Base-by-base conservation (phyloP, 352 stramenopile genomes). In the Phytophthora colocasiae region DNA sequence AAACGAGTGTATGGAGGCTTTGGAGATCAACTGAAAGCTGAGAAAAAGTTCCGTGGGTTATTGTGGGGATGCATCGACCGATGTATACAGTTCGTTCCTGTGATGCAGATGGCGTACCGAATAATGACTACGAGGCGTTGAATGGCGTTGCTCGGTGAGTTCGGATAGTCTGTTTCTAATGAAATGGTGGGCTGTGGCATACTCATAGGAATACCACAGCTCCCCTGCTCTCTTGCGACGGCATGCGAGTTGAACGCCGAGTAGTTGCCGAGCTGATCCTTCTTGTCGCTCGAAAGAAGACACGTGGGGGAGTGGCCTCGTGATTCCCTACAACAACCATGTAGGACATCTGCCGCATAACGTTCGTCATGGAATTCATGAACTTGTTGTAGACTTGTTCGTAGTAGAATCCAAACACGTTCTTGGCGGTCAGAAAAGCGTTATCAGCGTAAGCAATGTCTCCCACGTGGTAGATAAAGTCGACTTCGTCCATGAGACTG, bases 311-410 rank as follows among this genome's bases (percentile, higher is more conserved):
- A 77, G 38, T 81, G 3, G 75, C 76, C 41, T 87, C 80, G 70
- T 96, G 89, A 65, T 95, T 95, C 3, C 87, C 87, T 2, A 81
- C 73, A 0, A 80, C 56, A 22, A 87, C 75, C 82, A 93, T 93
- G 66, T 91, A 94, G 0, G 87, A 69, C 44, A 88, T 61, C 12
- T 57, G 57, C 3, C 55, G 31, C 70, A 82, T 78, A 12, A 78
- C 38, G 17, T 69, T 66, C 2, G 78, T 65, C 49, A 90, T 66
- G n/a, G 67, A 67, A 29, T 83, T 77, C 80, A 93, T 89, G 69
- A 79, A 95, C 26, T 72, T 61, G 58, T 95, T 90, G 62, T 80
- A 95, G 6, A 71, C 8, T 49, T 78, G 27, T 43, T 81, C 73
- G 53, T 81, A 81, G 49, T 58, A 77, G 32, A 78, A 78, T 0